Percentiles rank a stretch among this genome's conserved stretches.
Evolutionary conservation across 73 alveolate species (phyloP).

Genomic region (Uronychia binucleata): DNA sequence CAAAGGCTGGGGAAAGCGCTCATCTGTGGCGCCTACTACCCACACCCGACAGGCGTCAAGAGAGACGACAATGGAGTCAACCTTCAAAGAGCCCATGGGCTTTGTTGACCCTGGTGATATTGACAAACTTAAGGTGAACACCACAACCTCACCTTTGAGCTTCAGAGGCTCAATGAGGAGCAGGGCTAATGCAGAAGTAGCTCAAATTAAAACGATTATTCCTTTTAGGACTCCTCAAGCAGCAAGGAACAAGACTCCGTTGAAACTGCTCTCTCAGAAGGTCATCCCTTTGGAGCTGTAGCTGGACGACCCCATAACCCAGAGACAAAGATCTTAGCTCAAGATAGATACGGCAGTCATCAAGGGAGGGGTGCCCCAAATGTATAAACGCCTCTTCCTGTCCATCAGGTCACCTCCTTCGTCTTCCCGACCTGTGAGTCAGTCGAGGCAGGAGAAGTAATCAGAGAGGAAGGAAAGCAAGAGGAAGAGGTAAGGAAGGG

Average conservation of each 20-base stretch:
- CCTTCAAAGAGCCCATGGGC: neutral
- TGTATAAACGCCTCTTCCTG: no score
- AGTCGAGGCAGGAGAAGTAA: no score
- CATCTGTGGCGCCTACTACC: neutral
- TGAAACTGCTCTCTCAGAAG: neutral
- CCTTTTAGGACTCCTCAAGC: no score
- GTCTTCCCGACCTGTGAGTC: no score
- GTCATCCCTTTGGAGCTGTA: neutral
- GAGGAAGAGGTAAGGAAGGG: no score
- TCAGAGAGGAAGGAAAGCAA: no score
- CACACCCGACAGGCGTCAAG: neutral
- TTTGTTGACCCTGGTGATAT: neutral
- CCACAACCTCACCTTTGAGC: neutral
- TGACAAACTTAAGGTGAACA: neutral
- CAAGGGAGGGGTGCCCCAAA: no score
- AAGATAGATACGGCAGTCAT: no score
- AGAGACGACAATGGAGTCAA: neutral
- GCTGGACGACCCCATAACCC: neutral
- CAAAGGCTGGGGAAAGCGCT: neutral
- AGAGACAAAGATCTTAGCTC: no score
- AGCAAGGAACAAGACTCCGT: neutral
- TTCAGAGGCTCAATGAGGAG: neutral
- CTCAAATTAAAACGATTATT: no score
- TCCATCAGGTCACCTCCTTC: no score
- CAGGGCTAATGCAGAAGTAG: no score